Conservation (phyloP, 257 asterid species). For the Fraxinus excelsior region DNA sequence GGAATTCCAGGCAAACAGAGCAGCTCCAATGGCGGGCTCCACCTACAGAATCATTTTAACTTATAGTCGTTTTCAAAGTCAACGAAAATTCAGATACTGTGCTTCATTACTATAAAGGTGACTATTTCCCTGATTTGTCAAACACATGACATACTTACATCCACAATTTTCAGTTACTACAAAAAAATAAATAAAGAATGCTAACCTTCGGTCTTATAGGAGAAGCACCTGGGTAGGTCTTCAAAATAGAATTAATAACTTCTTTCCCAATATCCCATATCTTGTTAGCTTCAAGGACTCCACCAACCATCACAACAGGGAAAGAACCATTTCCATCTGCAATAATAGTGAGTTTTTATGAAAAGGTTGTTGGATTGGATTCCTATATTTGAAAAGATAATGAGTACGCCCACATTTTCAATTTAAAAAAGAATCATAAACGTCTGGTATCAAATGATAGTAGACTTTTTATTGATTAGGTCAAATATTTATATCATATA, state of each 20-base stretch:
- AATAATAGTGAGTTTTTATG: slow-evolving; percentile 11
- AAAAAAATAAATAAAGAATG: slow-evolving; percentile 10
- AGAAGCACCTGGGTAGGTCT: slow-evolving; percentile 71
- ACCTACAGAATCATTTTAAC: slow-evolving; percentile 38
- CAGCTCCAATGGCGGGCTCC: slow-evolving; percentile 97
- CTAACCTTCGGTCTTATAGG: slow-evolving; percentile 85
- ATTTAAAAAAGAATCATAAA: too few species aligned
- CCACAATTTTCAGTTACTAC: slow-evolving; percentile 3
- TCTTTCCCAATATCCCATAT: slow-evolving; percentile 83
- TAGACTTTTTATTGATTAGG: background rate
- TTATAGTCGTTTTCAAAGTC: background rate
- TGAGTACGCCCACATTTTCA: background rate
- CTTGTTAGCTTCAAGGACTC: slow-evolving; percentile 84
- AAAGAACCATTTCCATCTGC: slow-evolving; percentile 77
- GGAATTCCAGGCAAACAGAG: slow-evolving; percentile 73
- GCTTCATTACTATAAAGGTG: background rate
- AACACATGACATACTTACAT: slow-evolving; percentile 8
- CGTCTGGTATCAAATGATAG: background rate
- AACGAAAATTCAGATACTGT: background rate
- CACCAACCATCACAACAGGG: slow-evolving; percentile 94
- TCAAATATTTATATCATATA: background rate
- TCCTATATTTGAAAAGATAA: background rate
- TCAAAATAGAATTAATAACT: slow-evolving; percentile 60
- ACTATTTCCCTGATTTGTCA: background rate
- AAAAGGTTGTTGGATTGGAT: background rate